phyloP scores from a whole-genome alignment of 1,284 basidiomycete genomes.

The Microbotryum saponariae region DNA sequence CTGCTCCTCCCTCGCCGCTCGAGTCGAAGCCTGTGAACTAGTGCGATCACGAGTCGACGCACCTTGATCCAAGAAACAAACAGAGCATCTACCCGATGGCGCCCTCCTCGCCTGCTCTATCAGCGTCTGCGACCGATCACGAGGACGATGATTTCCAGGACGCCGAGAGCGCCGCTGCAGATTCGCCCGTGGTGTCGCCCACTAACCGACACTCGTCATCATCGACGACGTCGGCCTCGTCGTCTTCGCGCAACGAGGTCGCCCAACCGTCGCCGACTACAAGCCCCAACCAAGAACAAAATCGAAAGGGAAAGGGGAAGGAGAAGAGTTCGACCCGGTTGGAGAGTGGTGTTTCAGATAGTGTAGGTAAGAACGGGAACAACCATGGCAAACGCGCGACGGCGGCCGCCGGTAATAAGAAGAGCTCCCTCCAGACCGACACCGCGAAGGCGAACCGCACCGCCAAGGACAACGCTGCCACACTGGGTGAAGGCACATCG shows the following conservation, averaged over 20 bases:
- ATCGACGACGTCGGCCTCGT: not conserved
- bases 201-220: not conserved
- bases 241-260: not conserved
- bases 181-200: not conserved
- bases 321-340: not conserved
- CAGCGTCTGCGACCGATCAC: constrained; percentile 3
- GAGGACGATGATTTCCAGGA: constrained; percentile 15
- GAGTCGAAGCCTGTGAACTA: no score
- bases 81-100: not conserved
- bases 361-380: no score
- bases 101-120: constrained; percentile 7
- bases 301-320: not conserved
- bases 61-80: not conserved
- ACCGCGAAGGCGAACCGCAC: no score
- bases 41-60: not conserved
- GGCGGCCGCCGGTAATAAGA: no score
- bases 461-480: no score
- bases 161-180: constrained; percentile 2
- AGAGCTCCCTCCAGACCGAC: no score
- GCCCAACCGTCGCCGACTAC: not conserved
- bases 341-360: no score
- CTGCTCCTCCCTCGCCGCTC: no score
- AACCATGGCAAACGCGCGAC: no score
- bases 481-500: no score
- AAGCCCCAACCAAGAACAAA: not conserved